phyloP scores from a whole-genome alignment of 805 yeast genomes.

The Schwanniomyces yamadae region DNA sequence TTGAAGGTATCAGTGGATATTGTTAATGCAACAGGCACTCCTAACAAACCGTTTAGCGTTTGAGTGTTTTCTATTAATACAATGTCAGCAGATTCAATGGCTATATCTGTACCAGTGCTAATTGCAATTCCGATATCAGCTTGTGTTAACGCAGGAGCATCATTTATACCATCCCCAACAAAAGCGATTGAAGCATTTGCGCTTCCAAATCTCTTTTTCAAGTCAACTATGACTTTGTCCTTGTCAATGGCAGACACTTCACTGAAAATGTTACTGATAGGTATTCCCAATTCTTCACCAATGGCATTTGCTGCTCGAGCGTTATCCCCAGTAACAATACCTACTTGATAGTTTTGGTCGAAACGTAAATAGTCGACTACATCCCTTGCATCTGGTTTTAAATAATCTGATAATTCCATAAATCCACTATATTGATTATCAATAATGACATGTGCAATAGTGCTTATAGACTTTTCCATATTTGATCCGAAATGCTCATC shows the following conservation, averaged over 20 bases:
- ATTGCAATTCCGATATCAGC: slow-evolving; percentile 91
- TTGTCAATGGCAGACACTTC: slow-evolving; percentile 78
- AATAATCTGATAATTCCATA: slow-evolving; percentile 63
- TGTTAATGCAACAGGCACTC: slow-evolving; percentile 61
- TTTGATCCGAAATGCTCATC: slow-evolving; percentile 2
- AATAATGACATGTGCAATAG: slow-evolving; percentile 58
- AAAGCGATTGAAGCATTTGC: slow-evolving; percentile 60
- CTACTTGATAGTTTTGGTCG: slow-evolving; percentile 57
- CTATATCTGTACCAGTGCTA: slow-evolving; percentile 91
- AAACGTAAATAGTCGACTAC: slow-evolving; percentile 56
- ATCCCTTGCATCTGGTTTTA: slow-evolving; percentile 63
- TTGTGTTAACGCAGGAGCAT: slow-evolving; percentile 90
- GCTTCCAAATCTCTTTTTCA: slow-evolving; percentile 45
- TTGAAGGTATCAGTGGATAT: slow-evolving; percentile 68
- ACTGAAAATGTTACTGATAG: slow-evolving; percentile 62
- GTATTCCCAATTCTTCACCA: slow-evolving; percentile 68
- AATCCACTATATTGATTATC: slow-evolving; percentile 61
- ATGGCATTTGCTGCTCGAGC: slow-evolving; percentile 58
- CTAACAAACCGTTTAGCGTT: slow-evolving; percentile 35
- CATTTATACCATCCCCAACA: slow-evolving; percentile 97
- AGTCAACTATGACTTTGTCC: slow-evolving; percentile 57
- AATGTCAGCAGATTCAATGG: slow-evolving; percentile 94
- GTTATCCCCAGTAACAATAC: slow-evolving; percentile 90
- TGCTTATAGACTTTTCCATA: slow-evolving; percentile 26
- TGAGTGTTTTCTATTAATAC: slow-evolving; percentile 55